Base-by-base conservation (phyloP, 1,139 yeast genomes). In the Geotrichum europaeum region DNA sequence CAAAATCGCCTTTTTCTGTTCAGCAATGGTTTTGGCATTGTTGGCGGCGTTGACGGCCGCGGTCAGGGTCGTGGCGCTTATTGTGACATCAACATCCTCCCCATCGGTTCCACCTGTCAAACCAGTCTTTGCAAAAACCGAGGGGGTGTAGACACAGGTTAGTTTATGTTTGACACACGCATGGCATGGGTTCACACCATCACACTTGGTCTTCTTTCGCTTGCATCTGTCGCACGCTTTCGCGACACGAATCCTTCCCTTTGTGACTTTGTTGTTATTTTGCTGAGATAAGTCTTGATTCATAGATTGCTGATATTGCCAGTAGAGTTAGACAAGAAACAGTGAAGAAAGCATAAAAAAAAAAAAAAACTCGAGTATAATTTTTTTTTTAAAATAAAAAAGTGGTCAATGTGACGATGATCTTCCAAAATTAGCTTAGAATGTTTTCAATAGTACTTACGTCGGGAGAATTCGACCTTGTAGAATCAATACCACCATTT, bases 151-250 rank as follows among this genome's bases (percentile, higher is more conserved):
- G 7, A 71, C 68, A 67, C 88, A 84, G 28, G 75, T 78, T 54
- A 74, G 74, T 49, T 72, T 74, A 61, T 78, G 80, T 69, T 76
- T 78, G 15, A 70, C 64, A 69, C 89, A 84, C 7, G 82, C 76
- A 12, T 69, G 67, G 65, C 89, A 84, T 2, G 89, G 88, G 54
- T 69, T 70, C 24, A 78, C 75, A 1, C 88, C 88, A 56, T 84
- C 80, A 68, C 89, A 84, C 68, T 84, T 84, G 63, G 83, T 83
- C 70, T 84, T 84, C 62, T 83, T 85, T 36, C 77, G 73, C 65
- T 86, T 76, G 71, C 89, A 84, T 28, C 85, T 74, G 62, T 81
- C 84, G 67, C 89, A 84, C 1, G 89, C 89, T 64, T 79, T 80
- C 56, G 78, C 76, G 3, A 84, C 88, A 18, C 62, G 58, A n/a